Base-by-base conservation (phyloP, 805 yeast genomes). In the Candida koratica region DNA sequence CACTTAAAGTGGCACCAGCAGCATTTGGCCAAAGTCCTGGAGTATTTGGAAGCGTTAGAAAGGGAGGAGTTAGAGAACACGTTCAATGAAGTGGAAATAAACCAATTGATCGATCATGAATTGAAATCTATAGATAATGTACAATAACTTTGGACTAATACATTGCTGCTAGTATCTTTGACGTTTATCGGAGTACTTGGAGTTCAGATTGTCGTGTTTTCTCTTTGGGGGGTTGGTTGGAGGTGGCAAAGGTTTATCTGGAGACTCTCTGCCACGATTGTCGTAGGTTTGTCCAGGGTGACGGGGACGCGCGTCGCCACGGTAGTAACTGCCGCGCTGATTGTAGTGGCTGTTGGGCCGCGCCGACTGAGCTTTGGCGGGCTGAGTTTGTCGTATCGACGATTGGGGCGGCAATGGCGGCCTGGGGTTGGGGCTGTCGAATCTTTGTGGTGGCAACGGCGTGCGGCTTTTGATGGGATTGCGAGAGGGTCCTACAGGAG, bases 1-100 rank as follows among this genome's bases (percentile, higher is more conserved):
- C 83, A 77, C 48, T 43, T 76, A 33, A 55, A 51, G 25, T 77
- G 81, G 81, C 82, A 77, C 46, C 59, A 59, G 9, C 56, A 55
- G 13, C 59, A 61, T 16, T 34, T 58, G 34, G 37, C 45, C 28
- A 59, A 54, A 39, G 52, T 64, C 3, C 63, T 60, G 29, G 39
- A 32, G 2, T 64, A 52, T 36, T 52, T 64, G 41, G 45, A 41
- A 4, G 46, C 60, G 0, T 42, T 63, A 29, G 55, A 51, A 13
- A 14, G 19, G 8, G 38, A 26, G 5, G 17, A 26, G 13, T 8
- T 6, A 19, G 10, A 29, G 10, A 32, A 32, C 20, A 32, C 31
- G n/a, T n/a, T n/a, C 22, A 23, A 28, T 8, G 37, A 33, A 12
- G 13, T 28, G 5, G 41, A 32, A 17, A 31, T 41, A 15, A 37